Conservation (phyloP, 495 filamentous ascomycete species). For the Tetracladium setigerum region DNA sequence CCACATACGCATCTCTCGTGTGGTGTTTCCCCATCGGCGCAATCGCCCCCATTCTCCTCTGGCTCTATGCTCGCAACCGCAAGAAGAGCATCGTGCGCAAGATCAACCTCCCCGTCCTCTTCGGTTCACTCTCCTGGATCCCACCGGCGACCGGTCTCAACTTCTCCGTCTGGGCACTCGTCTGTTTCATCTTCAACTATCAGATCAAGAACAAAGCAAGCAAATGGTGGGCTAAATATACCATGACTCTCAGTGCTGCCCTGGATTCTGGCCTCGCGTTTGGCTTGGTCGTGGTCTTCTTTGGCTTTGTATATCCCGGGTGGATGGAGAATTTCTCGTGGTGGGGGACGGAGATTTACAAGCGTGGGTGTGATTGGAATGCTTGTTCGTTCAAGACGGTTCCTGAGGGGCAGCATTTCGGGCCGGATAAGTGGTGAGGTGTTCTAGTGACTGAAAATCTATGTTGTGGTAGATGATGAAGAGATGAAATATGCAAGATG, state of each 20-base stretch:
- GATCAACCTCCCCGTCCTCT: constrained; percentile 65
- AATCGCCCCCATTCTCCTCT: constrained; percentile 58
- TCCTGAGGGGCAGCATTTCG: constrained; percentile 47
- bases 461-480: too few relatives aligned
- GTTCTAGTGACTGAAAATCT: too few relatives aligned
- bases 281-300: constrained; percentile 74
- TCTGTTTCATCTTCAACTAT: constrained; percentile 78
- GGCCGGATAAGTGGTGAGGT: constrained; percentile 53
- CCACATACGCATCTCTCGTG: constrained; percentile 60
- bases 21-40: constrained; percentile 77
- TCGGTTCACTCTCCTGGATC: constrained; percentile 71
- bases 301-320: constrained; percentile 69
- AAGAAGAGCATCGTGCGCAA: constrained; percentile 45
- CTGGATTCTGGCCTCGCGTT: constrained; percentile 77
- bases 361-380: constrained; percentile 56
- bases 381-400: constrained; percentile 49
- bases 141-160: constrained; percentile 81
- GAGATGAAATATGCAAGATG: too few relatives aligned
- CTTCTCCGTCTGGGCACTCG: constrained; percentile 73
- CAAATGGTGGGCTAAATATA: constrained; percentile 85
- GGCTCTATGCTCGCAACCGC: constrained; percentile 48
- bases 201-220: constrained; percentile 54
- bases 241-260: constrained; percentile 76
- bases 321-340: constrained; percentile 54
- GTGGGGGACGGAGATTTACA: constrained; percentile 74